Evolutionary conservation across 2,329 filamentous ascomycete species (phyloP).

Genomic region (Talaromyces sp.): DNA sequence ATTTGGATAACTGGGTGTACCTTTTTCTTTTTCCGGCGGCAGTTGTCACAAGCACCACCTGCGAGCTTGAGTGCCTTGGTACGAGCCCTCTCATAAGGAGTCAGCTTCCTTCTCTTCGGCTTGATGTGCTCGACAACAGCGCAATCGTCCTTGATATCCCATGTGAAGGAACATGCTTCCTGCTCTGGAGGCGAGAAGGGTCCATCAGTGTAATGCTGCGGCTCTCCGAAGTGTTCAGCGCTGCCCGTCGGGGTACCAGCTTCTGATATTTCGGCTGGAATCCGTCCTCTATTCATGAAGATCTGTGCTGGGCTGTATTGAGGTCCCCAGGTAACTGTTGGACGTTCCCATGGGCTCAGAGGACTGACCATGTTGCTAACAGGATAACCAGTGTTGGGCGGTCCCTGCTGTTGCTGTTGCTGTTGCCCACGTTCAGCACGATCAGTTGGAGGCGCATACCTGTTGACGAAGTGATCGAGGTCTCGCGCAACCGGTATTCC

Average conservation of each 20-base stretch:
- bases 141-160: background rate
- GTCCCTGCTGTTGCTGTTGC: background rate
- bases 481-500: background rate
- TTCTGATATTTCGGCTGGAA: background rate
- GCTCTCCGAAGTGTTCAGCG: background rate
- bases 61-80: background rate
- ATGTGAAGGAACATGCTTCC: background rate
- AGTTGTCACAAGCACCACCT: conserved; percentile 2
- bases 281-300: background rate
- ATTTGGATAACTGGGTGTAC: background rate
- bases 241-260: background rate
- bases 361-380: background rate
- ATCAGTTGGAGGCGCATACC: background rate
- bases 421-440: background rate
- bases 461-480: background rate
- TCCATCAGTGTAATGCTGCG: no score
- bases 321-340: background rate
- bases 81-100: background rate
- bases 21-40: conserved; percentile 4
- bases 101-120: background rate
- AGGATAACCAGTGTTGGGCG: background rate
- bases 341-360: background rate
- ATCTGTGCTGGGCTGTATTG: background rate
- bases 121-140: background rate
- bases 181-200: background rate